phyloP scores from a whole-genome alignment of 139 green algal genomes.

The Chlorella sp. region DNA sequence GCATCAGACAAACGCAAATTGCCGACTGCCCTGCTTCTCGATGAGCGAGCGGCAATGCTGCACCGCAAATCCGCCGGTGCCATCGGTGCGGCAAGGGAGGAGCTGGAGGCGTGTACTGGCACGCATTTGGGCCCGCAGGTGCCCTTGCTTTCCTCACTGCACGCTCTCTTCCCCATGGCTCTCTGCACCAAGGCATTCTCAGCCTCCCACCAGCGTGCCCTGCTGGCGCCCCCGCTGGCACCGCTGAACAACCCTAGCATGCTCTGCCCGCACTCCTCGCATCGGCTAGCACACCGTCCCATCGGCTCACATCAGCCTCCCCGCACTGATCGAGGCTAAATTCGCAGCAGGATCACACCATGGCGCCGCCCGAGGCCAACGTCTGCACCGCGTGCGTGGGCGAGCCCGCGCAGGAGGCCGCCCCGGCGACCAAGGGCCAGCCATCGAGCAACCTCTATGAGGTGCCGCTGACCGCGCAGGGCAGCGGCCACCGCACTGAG shows the following conservation, averaged over 20 bases:
- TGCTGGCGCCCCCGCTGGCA: not conserved
- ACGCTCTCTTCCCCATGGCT: too few relatives aligned
- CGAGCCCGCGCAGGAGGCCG: not conserved
- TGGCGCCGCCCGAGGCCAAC: not conserved
- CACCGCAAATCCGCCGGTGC: too few relatives aligned
- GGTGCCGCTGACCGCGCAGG: not conserved
- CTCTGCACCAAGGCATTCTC: not conserved
- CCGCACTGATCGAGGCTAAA: not conserved
- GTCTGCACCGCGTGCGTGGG: not conserved
- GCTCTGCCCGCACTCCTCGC: too few relatives aligned
- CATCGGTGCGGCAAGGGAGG: too few relatives aligned
- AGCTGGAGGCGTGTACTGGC: too few relatives aligned
- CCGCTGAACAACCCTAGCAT: too few relatives aligned
- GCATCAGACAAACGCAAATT: too few relatives aligned
- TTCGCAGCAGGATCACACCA: not conserved
- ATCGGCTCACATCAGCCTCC: not conserved
- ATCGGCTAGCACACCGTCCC: not conserved
- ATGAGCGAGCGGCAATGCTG: too few relatives aligned
- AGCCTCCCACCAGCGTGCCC: not conserved
- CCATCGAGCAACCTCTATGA: not conserved
- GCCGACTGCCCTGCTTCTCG: too few relatives aligned
- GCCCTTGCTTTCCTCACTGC: too few relatives aligned
- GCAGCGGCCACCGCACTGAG: not conserved
- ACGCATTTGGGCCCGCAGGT: too few relatives aligned
- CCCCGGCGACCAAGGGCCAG: not conserved